Conservation (phyloP, 495 filamentous ascomycete genomes). For the Penicillium argentinense region DNA sequence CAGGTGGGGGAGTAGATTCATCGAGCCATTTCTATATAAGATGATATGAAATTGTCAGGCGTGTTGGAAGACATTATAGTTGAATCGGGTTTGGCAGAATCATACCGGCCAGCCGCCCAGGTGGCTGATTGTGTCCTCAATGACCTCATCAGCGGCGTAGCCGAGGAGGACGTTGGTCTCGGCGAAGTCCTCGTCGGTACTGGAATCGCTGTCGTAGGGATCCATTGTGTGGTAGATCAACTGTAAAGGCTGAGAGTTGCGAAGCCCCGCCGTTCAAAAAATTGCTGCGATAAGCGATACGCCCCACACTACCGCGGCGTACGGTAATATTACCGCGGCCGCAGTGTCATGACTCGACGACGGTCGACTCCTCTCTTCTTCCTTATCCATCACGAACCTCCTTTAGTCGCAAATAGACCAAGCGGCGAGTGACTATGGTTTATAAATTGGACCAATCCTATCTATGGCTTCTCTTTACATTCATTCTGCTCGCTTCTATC, state of each 20-base stretch:
- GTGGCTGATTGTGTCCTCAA: slow-evolving; percentile 84
- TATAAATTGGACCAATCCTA: neutral
- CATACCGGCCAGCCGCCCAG: slow-evolving; percentile 85
- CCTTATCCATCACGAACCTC: too few relatives aligned
- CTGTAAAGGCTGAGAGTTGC: slow-evolving; percentile 5
- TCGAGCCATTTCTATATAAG: slow-evolving; percentile 74
- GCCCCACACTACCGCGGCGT: slow-evolving; percentile 15
- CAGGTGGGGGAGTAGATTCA: slow-evolving; percentile 65
- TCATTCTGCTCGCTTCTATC: slow-evolving; percentile 14
- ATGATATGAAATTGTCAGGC: slow-evolving; percentile 6
- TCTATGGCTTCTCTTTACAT: slow-evolving; percentile 8
- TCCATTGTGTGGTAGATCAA: slow-evolving; percentile 56
- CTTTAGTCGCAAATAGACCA: too few relatives aligned
- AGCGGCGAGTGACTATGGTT: neutral
- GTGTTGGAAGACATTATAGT: neutral
- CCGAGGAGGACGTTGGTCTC: slow-evolving; percentile 91
- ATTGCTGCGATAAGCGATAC: slow-evolving; percentile 34
- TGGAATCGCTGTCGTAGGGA: slow-evolving; percentile 76
- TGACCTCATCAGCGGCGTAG: slow-evolving; percentile 78
- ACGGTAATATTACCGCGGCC: slow-evolving; percentile 9
- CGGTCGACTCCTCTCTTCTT: too few relatives aligned
- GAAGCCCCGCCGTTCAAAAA: slow-evolving; percentile 26
- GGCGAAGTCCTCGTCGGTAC: slow-evolving; percentile 65
- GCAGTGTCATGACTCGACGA: too few relatives aligned
- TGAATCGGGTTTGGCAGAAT: neutral